A percentile compares a stretch with the other conserved stretches of the same genome.
Conservation (phyloP, 2,329 filamentous ascomycete species). For the Penicillium sp. region DNA sequence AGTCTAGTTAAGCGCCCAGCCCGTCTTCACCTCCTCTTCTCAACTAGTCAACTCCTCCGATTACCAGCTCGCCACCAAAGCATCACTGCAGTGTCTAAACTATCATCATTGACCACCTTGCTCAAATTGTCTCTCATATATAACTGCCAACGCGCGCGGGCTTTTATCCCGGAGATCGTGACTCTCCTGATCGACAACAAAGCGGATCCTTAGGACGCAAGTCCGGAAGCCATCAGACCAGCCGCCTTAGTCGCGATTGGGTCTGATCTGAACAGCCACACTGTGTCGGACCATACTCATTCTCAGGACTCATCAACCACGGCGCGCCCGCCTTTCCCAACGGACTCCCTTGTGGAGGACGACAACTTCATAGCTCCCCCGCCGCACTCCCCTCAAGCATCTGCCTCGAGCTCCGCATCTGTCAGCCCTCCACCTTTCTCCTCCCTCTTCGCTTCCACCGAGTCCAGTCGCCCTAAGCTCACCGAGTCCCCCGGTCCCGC, state of each 20-base stretch:
- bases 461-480: slow-evolving; percentile 44
- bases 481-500: slow-evolving; percentile 54
- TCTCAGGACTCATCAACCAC: slow-evolving; percentile 43
- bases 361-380: slow-evolving; percentile 46
- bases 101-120: not conserved
- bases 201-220: slow-evolving; percentile 21
- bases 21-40: slow-evolving; percentile 11
- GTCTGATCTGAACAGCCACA: slow-evolving; percentile 28
- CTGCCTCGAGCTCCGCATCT: slow-evolving; percentile 56
- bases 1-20: slow-evolving; percentile 22
- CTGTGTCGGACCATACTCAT: slow-evolving; percentile 38
- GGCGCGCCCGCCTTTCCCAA: slow-evolving; percentile 47
- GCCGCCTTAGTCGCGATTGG: slow-evolving; percentile 22
- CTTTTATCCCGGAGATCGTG: slow-evolving; percentile 8
- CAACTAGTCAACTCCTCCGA: slow-evolving; percentile 2
- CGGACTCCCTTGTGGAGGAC: slow-evolving; percentile 46
- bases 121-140: not conserved
- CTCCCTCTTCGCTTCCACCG: slow-evolving; percentile 59
- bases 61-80: slow-evolving; percentile 4
- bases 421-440: slow-evolving; percentile 65
- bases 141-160: not conserved
- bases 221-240: slow-evolving; percentile 24
- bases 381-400: slow-evolving; percentile 44
- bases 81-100: not conserved
- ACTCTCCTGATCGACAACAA: slow-evolving; percentile 24